Conservation (phyloP, 2,329 filamentous ascomycete genomes). For the Trichoderma pleuroti region DNA sequence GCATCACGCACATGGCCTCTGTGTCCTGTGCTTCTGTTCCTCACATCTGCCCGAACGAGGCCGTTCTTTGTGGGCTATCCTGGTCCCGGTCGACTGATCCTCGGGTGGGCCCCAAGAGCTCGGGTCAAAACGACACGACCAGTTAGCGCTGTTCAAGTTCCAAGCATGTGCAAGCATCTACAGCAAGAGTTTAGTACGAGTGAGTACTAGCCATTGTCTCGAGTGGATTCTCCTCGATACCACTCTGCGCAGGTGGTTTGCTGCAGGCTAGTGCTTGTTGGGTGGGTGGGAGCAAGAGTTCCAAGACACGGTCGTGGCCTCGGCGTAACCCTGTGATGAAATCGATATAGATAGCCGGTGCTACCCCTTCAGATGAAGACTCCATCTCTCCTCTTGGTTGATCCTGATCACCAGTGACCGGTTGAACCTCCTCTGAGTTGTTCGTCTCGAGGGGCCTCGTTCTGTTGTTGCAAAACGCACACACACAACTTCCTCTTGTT, state of each 20-base stretch:
- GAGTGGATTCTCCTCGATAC: conserved; percentile 2
- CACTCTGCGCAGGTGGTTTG: not conserved
- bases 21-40: not conserved
- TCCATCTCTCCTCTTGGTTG: not conserved
- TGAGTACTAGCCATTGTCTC: not conserved
- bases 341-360: conserved; percentile 12
- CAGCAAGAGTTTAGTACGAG: not conserved
- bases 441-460: not conserved
- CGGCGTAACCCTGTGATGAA: not conserved
- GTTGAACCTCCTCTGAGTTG: not conserved
- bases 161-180: not conserved
- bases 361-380: conserved; percentile 1
- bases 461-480: not conserved
- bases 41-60: conserved; percentile 12
- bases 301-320: not conserved
- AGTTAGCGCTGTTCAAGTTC: not conserved
- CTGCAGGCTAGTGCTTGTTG: not conserved
- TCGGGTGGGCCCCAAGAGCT: not conserved
- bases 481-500: not conserved
- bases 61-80: not conserved
- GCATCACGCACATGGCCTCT: conserved; percentile 11
- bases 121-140: not conserved
- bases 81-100: not conserved
- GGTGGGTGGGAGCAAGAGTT: not conserved
- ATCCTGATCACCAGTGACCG: conserved; percentile 2